These are phyloP conservation scores for Termitomyces sp. DNA, from an alignment of 768 basidiomycete species.

Conservation along the genomic window DNA sequence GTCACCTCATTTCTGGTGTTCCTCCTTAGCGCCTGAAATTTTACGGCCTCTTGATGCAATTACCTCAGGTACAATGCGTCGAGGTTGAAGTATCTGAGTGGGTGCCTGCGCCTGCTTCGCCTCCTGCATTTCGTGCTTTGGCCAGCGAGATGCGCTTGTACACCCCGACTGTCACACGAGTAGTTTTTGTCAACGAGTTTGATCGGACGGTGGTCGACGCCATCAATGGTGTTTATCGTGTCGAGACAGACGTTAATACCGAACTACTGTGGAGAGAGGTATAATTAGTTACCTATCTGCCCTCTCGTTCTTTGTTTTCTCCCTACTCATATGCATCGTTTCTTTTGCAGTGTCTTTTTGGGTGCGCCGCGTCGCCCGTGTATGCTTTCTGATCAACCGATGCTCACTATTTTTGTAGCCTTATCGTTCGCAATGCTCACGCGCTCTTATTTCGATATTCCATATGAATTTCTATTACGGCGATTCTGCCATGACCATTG, in stretches of 20 bases:
- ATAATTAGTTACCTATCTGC: constrained; percentile 7
- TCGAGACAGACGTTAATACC: constrained; percentile 23
- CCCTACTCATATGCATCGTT: not conserved
- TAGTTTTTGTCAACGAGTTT: constrained; percentile 62
- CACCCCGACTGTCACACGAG: constrained; percentile 40
- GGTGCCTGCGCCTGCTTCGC: constrained; percentile 49
- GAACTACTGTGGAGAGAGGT: constrained; percentile 30
- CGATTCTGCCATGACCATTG: not conserved
- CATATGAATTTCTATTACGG: not conserved
- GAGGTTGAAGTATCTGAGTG: constrained; percentile 65
- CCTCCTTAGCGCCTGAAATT: constrained; percentile 48
- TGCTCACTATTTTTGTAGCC: constrained; percentile 5
- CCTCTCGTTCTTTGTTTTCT: not conserved
- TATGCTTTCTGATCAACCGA: not conserved
- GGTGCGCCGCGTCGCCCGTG: not conserved
- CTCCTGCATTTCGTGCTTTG: constrained; percentile 51
- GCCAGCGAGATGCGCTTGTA: constrained; percentile 58
- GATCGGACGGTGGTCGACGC: constrained; percentile 46
- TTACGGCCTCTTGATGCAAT: constrained; percentile 52
- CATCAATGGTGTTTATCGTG: constrained; percentile 27
- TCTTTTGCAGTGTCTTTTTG: not conserved
- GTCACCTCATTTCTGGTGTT: constrained; percentile 3
- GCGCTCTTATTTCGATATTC: not conserved
- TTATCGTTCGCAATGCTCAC: not conserved
- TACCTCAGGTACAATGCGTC: constrained; percentile 44